phyloP scores from a whole-genome alignment of 1,284 basidiomycete genomes.

The Abortiporus biennis region DNA sequence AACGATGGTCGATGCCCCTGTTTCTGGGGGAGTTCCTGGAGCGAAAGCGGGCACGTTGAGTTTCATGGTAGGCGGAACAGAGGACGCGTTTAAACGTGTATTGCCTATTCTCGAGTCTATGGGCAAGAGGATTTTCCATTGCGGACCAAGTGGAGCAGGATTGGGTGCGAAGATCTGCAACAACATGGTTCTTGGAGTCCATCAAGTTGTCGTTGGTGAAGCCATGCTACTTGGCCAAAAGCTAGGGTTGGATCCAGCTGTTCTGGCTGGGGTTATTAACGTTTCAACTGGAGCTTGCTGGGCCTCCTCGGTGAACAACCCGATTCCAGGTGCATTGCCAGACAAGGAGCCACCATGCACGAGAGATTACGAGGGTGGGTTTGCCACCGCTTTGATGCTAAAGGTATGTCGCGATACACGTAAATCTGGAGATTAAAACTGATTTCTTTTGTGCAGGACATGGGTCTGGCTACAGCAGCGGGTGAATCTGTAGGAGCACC shows the following conservation, averaged over 20 bases:
- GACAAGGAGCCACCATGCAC: constrained; percentile 78
- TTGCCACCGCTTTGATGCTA: constrained; percentile 79
- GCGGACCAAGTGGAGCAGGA: constrained; percentile 82
- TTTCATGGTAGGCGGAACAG: constrained; percentile 83
- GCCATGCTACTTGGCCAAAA: constrained; percentile 81
- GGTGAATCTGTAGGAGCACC: constrained; percentile 44
- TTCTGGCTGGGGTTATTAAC: constrained; percentile 78
- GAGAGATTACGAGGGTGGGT: constrained; percentile 78
- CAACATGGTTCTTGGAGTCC: constrained; percentile 73
- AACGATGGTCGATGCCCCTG: constrained; percentile 84
- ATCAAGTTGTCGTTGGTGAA: constrained; percentile 77
- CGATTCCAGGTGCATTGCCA: constrained; percentile 70
- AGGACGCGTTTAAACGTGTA: constrained; percentile 53
- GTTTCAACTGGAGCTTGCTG: constrained; percentile 82
- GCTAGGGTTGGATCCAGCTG: constrained; percentile 67
- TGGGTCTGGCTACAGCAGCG: constrained; percentile 68
- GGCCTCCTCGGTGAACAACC: constrained; percentile 84
- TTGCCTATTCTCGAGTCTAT: constrained; percentile 62
- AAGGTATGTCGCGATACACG: constrained; percentile 44
- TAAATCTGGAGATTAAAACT: neutral
- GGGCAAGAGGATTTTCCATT: constrained; percentile 80
- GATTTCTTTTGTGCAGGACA: constrained; percentile 49
- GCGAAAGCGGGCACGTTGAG: constrained; percentile 83
- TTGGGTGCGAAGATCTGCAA: constrained; percentile 87
- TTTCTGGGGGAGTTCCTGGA: constrained; percentile 84